A percentile compares a stretch with the other conserved stretches of the same genome.
These are phyloP conservation scores for Colletotrichum noveboracense DNA, from an alignment of 2,329 filamentous ascomycete genomes.

Conservation along the genomic window DNA sequence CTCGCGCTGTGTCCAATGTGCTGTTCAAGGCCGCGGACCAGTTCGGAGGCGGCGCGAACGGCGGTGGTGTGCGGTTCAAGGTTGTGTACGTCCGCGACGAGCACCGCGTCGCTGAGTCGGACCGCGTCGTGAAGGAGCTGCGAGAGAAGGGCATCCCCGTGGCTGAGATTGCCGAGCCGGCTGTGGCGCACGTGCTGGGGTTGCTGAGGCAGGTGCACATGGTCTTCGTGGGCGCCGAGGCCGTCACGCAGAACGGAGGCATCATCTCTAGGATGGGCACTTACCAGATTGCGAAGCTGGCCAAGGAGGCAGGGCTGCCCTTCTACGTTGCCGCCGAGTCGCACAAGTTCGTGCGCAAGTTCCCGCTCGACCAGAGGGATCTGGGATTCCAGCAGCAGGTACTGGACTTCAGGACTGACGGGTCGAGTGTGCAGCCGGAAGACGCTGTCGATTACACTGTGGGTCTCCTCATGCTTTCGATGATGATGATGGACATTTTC, in stretches of 20 bases:
- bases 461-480: conserved; percentile 29
- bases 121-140: conserved; percentile 73
- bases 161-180: conserved; percentile 60
- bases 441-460: conserved; percentile 76
- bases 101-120: conserved; percentile 63
- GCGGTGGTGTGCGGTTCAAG: conserved; percentile 70
- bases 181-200: conserved; percentile 80
- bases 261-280: conserved; percentile 87
- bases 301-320: conserved; percentile 70
- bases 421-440: conserved; percentile 46
- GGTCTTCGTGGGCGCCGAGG: conserved; percentile 76
- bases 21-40: conserved; percentile 73
- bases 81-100: conserved; percentile 80
- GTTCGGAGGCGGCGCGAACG: conserved; percentile 58
- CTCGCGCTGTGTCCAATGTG: conserved; percentile 80
- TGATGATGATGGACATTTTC: background rate
- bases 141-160: conserved; percentile 80
- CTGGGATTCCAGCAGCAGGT: conserved; percentile 80
- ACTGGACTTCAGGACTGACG: conserved; percentile 71
- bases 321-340: conserved; percentile 94
- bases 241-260: conserved; percentile 92
- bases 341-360: conserved; percentile 93
- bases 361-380: conserved; percentile 82
- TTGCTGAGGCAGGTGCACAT: conserved; percentile 62
- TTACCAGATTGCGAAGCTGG: conserved; percentile 85